Conservation (phyloP, 257 asterid genomes). For the Nyctanthes arbortristis region DNA sequence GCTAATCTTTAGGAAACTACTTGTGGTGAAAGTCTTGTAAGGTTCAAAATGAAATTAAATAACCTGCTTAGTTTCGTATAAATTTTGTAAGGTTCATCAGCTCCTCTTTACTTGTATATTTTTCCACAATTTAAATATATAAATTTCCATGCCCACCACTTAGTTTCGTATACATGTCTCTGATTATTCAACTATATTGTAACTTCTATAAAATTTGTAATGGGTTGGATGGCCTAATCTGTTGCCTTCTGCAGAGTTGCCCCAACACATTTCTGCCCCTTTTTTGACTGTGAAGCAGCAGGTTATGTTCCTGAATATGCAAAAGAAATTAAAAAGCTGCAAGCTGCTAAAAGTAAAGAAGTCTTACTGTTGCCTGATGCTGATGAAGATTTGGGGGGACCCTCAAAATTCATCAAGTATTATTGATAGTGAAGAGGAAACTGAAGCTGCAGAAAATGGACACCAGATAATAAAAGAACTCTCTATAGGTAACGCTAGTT, state of each 20-base stretch:
- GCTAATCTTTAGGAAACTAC: no score
- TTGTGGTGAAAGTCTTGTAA: no score
- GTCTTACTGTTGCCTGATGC: constrained; percentile 91
- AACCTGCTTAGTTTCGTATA: no score
- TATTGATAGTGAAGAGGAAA: constrained; percentile 76
- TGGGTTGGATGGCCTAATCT: background rate
- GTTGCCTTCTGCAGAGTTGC: constrained; percentile 65
- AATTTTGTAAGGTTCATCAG: no score
- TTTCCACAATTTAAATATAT: no score
- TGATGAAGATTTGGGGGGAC: constrained; percentile 73
- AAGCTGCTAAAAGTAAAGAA: constrained; percentile 87
- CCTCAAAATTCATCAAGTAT: constrained; percentile 70
- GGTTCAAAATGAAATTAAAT: no score
- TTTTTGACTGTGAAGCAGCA: constrained; percentile 93
- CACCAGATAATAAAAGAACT: no score
- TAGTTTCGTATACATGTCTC: background rate
- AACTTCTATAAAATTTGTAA: background rate
- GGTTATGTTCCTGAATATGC: constrained; percentile 99
- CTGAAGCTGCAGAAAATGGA: constrained; percentile 72
- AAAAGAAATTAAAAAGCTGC: constrained; percentile 76
- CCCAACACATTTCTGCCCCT: constrained; percentile 97
- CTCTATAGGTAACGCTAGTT: no score
- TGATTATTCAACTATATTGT: background rate
- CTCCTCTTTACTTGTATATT: no score
- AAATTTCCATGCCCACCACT: background rate